Evolutionary conservation across 2,329 filamentous ascomycete genomes (phyloP), one percentile per base, ranked within the genome.

Genomic region (Colletotrichum aenigma): DNA sequence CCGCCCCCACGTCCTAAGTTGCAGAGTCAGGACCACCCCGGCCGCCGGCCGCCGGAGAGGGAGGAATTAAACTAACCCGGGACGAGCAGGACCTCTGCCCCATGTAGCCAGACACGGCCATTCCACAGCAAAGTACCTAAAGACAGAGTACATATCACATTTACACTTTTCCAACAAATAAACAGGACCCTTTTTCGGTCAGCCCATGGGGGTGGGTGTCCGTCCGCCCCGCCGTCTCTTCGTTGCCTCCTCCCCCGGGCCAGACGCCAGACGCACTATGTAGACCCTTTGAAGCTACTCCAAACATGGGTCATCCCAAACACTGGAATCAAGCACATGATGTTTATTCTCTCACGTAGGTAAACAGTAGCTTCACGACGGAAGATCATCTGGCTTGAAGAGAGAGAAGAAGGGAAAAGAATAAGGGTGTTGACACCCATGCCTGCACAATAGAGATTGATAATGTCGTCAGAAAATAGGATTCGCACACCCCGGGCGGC

Each of bases 381-480:
- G 1, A 2, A n/a, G 18, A 48, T 48, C 18, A n/a, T n/a, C 10
- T 52, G n/a, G 43, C n/a, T 21, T 7, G n/a, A 13, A 2, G 6
- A n/a, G 6, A 48, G 43, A 13, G 4, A 21, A 34, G 2, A n/a
- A n/a, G 28, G 18, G n/a, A 21, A 3, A 28, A 16, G 6, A 21
- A 28, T 18, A 55, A 32, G 62, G 62, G 72, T 67, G 62, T 68
- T 13, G 9, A 60, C 26, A 21, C 38, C 24, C 64, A 64, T 68
- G 62, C 55, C n/a, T 12, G 65, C 73, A 43, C 73, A 43, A 72
- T 60, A 21, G 18, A 72, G 38, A 68, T 48, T 67, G 43, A 34
- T n/a, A 55, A 72, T 75, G 73, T 68, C 69, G 73, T 73, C 73
- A 75, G 73, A 64, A 73, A 60, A 56, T 58, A 58, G 62, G 62